These are phyloP conservation scores for Penicillium sp. DNA, from an alignment of 2,329 filamentous ascomycete species.

Conservation along the genomic window DNA sequence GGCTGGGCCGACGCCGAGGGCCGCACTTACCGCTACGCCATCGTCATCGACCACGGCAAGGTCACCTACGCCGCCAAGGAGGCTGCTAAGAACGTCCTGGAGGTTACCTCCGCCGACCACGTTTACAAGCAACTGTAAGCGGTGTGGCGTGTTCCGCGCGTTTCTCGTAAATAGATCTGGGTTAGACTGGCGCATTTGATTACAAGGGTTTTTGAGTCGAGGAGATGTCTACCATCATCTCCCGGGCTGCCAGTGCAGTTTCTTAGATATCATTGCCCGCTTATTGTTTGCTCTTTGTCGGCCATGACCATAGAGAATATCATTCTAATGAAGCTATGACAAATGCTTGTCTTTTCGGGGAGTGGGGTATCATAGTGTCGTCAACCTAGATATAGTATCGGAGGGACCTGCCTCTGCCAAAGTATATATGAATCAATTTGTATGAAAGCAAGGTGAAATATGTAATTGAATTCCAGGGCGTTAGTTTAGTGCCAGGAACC, in stretches of 20 bases:
- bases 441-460: background rate
- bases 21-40: slow-evolving; percentile 78
- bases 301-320: slow-evolving; percentile 22
- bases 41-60: slow-evolving; percentile 83
- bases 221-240: background rate
- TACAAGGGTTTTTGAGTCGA: background rate
- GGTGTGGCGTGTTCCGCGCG: slow-evolving; percentile 5
- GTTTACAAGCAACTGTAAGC: slow-evolving; percentile 56
- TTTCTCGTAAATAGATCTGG: slow-evolving; percentile 19
- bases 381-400: background rate
- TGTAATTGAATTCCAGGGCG: background rate
- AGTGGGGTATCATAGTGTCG: no score
- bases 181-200: slow-evolving; percentile 11
- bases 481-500: slow-evolving; percentile 13
- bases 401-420: no score
- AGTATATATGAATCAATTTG: background rate
- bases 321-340: slow-evolving; percentile 33
- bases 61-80: slow-evolving; percentile 81
- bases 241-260: slow-evolving; percentile 1
- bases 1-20: slow-evolving; percentile 76
- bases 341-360: slow-evolving; percentile 5
- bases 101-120: slow-evolving; percentile 56
- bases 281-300: slow-evolving; percentile 19
- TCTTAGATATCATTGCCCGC: slow-evolving; percentile 16
- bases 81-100: slow-evolving; percentile 49